Conservation (phyloP, 805 yeast genomes). For the Schizosaccharomyces japonicus region DNA sequence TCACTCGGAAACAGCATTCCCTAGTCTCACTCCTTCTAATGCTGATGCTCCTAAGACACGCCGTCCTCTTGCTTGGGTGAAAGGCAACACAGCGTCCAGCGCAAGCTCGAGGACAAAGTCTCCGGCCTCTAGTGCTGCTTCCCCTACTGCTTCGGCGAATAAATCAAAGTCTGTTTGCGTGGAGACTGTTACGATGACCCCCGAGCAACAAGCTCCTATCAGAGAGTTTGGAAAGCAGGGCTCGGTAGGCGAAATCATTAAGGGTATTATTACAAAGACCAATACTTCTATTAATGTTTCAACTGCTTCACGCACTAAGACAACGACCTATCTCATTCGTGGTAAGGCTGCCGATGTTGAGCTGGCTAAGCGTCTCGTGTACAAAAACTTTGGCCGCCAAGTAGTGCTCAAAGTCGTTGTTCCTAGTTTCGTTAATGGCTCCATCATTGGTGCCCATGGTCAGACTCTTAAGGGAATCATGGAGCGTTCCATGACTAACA, state of each 20-base stretch:
- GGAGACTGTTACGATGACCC: not conserved
- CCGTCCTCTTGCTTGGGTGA: not conserved
- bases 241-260: slow-evolving; percentile 5
- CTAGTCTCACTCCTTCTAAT: not conserved
- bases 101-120: not conserved
- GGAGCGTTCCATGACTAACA: slow-evolving; percentile 38
- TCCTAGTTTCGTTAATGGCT: slow-evolving; percentile 55
- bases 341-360: slow-evolving; percentile 47
- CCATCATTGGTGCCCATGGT: slow-evolving; percentile 75
- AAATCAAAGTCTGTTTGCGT: not conserved
- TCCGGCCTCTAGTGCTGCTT: slow-evolving; percentile 2
- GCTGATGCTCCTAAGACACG: not conserved
- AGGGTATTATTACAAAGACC: slow-evolving; percentile 29
- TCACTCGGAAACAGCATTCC: not conserved
- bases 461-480: slow-evolving; percentile 56
- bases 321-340: slow-evolving; percentile 59
- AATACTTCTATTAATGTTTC: slow-evolving; percentile 62
- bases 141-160: slow-evolving; percentile 5
- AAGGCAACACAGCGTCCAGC: not conserved
- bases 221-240: not conserved
- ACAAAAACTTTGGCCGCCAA: slow-evolving; percentile 39
- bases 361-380: slow-evolving; percentile 49
- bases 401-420: slow-evolving; percentile 29
- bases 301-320: slow-evolving; percentile 45
- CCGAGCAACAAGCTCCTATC: not conserved